Percentiles rank a stretch among this genome's conserved stretches.
phyloP scores from a whole-genome alignment of 495 filamentous ascomycete species.

The Cairneyella variabilis region DNA sequence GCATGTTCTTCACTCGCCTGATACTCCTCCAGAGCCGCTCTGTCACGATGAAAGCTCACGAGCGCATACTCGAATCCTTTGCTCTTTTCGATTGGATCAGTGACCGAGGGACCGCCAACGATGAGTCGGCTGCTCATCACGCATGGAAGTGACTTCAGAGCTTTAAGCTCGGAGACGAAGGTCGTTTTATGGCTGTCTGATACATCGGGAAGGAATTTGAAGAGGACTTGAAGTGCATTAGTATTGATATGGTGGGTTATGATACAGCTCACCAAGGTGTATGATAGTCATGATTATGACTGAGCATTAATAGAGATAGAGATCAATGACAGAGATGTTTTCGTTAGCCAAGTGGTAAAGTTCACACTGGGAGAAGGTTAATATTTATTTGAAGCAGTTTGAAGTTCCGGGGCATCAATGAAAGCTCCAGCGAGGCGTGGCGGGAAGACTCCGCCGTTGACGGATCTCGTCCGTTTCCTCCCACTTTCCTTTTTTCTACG shows the following conservation, averaged over 20 bases:
- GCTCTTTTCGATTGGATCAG: constrained; percentile 40
- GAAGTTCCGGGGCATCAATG: no score
- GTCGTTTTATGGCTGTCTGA: constrained; percentile 30
- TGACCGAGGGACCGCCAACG: constrained; percentile 43
- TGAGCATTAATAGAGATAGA: no score
- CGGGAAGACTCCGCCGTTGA: not conserved
- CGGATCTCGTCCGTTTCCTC: no score
- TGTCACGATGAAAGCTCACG: constrained; percentile 42
- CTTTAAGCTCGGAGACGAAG: constrained; percentile 40
- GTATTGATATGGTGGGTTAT: not conserved
- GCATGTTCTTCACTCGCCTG: constrained; percentile 46
- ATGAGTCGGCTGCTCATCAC: constrained; percentile 39
- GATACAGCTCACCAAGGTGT: not conserved
- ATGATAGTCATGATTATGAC: constrained; percentile 6
- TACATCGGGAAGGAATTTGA: constrained; percentile 40
- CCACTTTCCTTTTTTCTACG: not conserved
- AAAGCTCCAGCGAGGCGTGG: no score
- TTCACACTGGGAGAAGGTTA: no score
- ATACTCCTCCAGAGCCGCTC: constrained; percentile 38
- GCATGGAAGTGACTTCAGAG: constrained; percentile 36
- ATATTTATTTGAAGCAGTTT: no score
- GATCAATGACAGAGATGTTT: no score
- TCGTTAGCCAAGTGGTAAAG: no score
- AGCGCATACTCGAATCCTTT: constrained; percentile 44
- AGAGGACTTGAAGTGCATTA: constrained; percentile 32